Evolutionary conservation across 2,329 filamentous ascomycete genomes (phyloP), one percentile per base, ranked within the genome.

Genomic region (Orbilia quercus): DNA sequence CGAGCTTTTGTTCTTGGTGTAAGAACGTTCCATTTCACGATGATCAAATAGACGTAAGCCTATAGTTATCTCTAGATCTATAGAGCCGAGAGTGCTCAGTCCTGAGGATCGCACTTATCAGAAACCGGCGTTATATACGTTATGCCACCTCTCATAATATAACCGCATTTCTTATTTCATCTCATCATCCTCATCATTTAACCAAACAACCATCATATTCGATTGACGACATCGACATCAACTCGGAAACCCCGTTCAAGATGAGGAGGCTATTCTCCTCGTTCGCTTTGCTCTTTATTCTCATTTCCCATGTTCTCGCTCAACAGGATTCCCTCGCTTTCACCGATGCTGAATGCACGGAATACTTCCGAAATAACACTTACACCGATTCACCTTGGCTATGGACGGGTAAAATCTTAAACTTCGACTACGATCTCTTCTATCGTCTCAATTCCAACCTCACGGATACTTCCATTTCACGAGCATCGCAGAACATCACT

Each of bases 341-440:
- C 42, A 58, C 66, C 7, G 66, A 71, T 20, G 51, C 18, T n/a
- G 34, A 65, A 2, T 73, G 69, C 38, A 60, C 59, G n/a, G 23
- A 53, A 16, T 50, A 50, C 22, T 66, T 73, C 28, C 55, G 48
- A 40, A 65, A 65, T 23, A 22, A 28, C 5, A 66, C 69, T 16
- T 60, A 48, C 60, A 65, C 62, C 14, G 18, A 65, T n/a, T 65
- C 59, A 7, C 45, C 53, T 5, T 73, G 69, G 69, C 28, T 65
- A 31, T 73, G 69, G 69, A 60, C 20, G 38, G 38, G 22, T 2
- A 28, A 51, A 14, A 66, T 73, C 20, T 38, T 48, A 28, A 73
- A 73, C n/a, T 73, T 73, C 53, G 25, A 73, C 38, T 65, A 73
- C n/a, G 62, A 22, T 1, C 53, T 60, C 40, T 73, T 66, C 53